These are phyloP conservation scores for Stagonosporopsis rhizophila DNA, from an alignment of 2,329 filamentous ascomycete species.

Conservation along the genomic window DNA sequence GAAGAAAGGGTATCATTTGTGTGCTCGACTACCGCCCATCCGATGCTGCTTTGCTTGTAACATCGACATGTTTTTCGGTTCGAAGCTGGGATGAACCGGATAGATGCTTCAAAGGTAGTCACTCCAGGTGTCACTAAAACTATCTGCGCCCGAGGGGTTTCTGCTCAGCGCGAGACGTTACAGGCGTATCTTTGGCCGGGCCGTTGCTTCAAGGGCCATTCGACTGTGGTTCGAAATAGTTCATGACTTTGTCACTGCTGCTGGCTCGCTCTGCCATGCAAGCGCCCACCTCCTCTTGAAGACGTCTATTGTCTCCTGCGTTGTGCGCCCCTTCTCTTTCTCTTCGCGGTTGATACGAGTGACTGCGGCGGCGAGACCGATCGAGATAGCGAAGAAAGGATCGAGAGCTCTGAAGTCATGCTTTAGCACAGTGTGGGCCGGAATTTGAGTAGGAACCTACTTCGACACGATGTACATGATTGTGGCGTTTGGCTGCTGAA, in stretches of 20 bases:
- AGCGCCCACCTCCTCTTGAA: slow-evolving; percentile 49
- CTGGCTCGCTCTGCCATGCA: slow-evolving; percentile 32
- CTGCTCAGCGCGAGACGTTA: neutral
- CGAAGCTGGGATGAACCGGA: neutral
- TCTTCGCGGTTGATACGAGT: slow-evolving; percentile 55
- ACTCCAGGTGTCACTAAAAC: neutral
- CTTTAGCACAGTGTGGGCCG: neutral
- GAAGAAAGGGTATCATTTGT: slow-evolving; percentile 13
- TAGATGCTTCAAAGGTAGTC: neutral
- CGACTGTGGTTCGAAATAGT: neutral
- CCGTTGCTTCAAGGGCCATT: too few relatives aligned
- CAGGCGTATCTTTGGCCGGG: neutral
- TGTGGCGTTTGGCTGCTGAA: neutral
- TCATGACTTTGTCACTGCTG: slow-evolving; percentile 4
- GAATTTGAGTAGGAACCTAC: neutral
- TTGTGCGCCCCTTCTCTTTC: slow-evolving; percentile 54
- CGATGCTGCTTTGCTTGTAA: neutral
- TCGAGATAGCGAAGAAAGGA: slow-evolving; percentile 58
- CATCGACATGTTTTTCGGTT: neutral
- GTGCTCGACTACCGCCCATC: neutral
- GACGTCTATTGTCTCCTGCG: slow-evolving; percentile 49
- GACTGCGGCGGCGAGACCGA: slow-evolving; percentile 54
- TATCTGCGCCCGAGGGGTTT: too few relatives aligned
- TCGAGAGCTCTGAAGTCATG: slow-evolving; percentile 51
- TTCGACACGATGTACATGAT: slow-evolving; percentile 18